Percentiles rank a stretch among this genome's conserved stretches.
These are phyloP conservation scores for Trametes sanguinea DNA, from an alignment of 768 basidiomycete species.

Conservation along the genomic window DNA sequence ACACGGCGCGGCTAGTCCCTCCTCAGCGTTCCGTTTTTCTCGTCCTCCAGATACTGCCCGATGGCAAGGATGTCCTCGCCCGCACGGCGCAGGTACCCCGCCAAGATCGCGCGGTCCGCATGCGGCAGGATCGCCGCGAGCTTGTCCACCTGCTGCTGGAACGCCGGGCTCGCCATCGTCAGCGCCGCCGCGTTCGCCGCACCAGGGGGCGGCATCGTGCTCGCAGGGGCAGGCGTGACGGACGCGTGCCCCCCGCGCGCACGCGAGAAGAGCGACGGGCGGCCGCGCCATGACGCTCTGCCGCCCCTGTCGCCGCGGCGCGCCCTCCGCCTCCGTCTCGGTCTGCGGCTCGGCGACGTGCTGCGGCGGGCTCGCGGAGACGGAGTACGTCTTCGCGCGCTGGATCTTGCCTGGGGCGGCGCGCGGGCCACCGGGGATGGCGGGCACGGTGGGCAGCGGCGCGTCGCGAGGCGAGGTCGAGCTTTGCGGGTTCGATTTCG, in stretches of 20 bases:
- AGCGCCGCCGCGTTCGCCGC: background rate
- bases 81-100: constrained; percentile 69
- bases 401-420: constrained; percentile 60
- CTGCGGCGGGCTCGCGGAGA: constrained; percentile 24
- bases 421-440: constrained; percentile 74
- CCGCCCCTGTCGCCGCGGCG: constrained; percentile 23
- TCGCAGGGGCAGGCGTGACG: background rate
- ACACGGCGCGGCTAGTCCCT: constrained; percentile 26
- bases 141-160: constrained; percentile 68
- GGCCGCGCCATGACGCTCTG: constrained; percentile 32
- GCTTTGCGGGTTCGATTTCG: constrained; percentile 33
- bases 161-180: constrained; percentile 45
- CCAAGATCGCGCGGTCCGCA: constrained; percentile 66
- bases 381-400: constrained; percentile 68
- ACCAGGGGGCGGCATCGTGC: too few relatives aligned
- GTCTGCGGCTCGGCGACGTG: background rate
- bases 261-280: constrained; percentile 36
- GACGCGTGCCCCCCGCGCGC: constrained; percentile 14
- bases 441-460: constrained; percentile 42
- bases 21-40: constrained; percentile 68
- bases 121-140: constrained; percentile 71
- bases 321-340: constrained; percentile 20
- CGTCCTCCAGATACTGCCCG: constrained; percentile 82
- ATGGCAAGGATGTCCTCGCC: constrained; percentile 86
- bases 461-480: constrained; percentile 29